Percentiles rank a stretch among this genome's conserved stretches.
These are phyloP conservation scores for Solanum chiquidenum DNA, from an alignment of 257 asterid species.

Conservation along the genomic window DNA sequence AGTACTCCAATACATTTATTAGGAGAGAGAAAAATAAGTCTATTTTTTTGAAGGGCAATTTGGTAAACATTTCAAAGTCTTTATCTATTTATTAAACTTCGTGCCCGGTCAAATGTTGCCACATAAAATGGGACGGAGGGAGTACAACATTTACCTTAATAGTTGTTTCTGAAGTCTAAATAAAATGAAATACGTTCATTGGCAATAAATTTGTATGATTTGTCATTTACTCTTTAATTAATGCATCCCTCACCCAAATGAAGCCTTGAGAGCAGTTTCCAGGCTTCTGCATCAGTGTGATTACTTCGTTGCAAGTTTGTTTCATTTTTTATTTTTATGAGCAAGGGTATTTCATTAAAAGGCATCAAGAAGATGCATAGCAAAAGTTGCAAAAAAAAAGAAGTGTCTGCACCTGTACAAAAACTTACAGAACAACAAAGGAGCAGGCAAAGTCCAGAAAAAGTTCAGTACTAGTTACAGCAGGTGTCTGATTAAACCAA, in stretches of 20 bases:
- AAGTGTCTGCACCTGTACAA: neutral
- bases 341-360: neutral
- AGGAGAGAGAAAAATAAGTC: no score
- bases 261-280: neutral
- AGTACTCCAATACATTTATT: no score
- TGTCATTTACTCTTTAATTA: no score
- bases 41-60: no score
- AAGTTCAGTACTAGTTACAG: neutral
- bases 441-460: neutral
- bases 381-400: neutral
- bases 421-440: neutral
- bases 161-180: neutral
- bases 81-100: no score
- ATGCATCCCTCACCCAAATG: neutral
- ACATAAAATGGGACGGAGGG: no score
- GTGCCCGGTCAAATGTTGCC: no score
- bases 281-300: neutral
- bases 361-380: neutral
- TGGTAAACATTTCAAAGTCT: no score
- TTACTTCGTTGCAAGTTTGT: neutral
- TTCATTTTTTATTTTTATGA: neutral
- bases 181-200: neutral
- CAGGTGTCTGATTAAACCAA: neutral
- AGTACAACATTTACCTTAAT: neutral
- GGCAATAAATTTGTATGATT: neutral